A percentile compares a stretch with the other conserved stretches of the same genome.
phyloP scores from a whole-genome alignment of 805 yeast species.

The Schwanniomyces vanrijiae region DNA sequence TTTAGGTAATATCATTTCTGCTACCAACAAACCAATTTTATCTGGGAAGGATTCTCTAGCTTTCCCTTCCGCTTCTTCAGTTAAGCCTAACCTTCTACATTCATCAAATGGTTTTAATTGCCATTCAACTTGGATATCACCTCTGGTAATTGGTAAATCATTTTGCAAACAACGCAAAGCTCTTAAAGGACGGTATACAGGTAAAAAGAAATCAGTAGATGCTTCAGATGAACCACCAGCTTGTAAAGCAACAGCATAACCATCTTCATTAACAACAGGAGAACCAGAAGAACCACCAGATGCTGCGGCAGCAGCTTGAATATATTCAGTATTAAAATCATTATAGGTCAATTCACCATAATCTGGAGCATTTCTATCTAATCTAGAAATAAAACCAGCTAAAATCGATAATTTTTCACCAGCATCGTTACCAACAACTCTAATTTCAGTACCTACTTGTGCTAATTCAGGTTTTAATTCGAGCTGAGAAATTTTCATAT shows the following conservation, averaged over 20 bases:
- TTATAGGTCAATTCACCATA: slow-evolving; percentile 86
- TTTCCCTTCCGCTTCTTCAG: slow-evolving; percentile 66
- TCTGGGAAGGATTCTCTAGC: slow-evolving; percentile 72
- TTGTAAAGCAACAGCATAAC: slow-evolving; percentile 85
- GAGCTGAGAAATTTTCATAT: slow-evolving; percentile 68
- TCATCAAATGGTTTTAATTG: slow-evolving; percentile 82
- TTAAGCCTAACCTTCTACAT: slow-evolving; percentile 83
- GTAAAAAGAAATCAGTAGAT: slow-evolving; percentile 89
- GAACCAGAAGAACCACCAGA: slow-evolving; percentile 96
- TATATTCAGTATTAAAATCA: slow-evolving; percentile 91
- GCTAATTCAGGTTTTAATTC: slow-evolving; percentile 79
- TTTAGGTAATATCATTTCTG: slow-evolving; percentile 75
- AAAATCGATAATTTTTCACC: slow-evolving; percentile 90
- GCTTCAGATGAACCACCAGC: slow-evolving; percentile 94
- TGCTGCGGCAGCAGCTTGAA: slow-evolving; percentile 95
- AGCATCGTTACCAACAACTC: slow-evolving; percentile 95
- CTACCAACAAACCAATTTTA: slow-evolving; percentile 78
- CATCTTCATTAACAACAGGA: slow-evolving; percentile 90
- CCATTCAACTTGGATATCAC: slow-evolving; percentile 93
- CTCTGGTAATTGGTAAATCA: slow-evolving; percentile 66
- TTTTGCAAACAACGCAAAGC: slow-evolving; percentile 75
- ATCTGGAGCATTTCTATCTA: slow-evolving; percentile 93
- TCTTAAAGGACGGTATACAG: slow-evolving; percentile 78
- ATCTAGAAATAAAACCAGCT: slow-evolving; percentile 80
- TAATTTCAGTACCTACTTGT: slow-evolving; percentile 86